Conservation (phyloP, 257 asterid genomes). For the Nicotiana attenuata region DNA sequence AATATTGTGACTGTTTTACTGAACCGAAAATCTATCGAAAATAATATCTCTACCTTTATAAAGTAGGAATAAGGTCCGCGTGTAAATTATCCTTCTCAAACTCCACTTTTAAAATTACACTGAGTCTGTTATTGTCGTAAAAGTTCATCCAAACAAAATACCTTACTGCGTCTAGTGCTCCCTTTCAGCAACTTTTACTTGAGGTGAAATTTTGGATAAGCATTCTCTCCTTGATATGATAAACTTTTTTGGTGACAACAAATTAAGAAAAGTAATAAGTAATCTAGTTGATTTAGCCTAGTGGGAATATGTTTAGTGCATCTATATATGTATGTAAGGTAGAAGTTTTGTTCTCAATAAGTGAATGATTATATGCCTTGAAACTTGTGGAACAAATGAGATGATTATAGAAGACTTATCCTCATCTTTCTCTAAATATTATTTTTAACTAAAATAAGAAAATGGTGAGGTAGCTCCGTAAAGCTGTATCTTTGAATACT, state of each 20-base stretch:
- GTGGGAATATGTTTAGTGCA: background rate
- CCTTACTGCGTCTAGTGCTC: background rate
- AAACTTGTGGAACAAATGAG: background rate
- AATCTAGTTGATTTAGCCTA: background rate
- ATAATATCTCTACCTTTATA: too few relatives aligned
- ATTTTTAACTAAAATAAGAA: background rate
- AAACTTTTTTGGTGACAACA: background rate
- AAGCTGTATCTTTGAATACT: background rate
- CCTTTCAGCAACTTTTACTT: background rate
- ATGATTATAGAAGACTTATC: background rate
- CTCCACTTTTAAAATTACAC: too few relatives aligned
- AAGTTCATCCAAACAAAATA: too few relatives aligned
- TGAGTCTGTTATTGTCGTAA: too few relatives aligned
- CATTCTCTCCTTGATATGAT: background rate
- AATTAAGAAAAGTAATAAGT: background rate
- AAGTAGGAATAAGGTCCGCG: too few relatives aligned
- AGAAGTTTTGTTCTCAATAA: background rate
- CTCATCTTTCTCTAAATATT: background rate
- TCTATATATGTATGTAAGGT: background rate
- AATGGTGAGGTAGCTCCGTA: background rate
- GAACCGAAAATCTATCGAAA: too few relatives aligned
- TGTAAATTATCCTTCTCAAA: too few relatives aligned
- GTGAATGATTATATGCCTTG: background rate
- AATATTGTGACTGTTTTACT: too few relatives aligned
- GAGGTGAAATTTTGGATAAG: background rate